Percentiles rank a stretch among this genome's conserved stretches.
phyloP scores from a whole-genome alignment of 1,284 basidiomycete species.

The Coniferiporia sulphurascens region DNA sequence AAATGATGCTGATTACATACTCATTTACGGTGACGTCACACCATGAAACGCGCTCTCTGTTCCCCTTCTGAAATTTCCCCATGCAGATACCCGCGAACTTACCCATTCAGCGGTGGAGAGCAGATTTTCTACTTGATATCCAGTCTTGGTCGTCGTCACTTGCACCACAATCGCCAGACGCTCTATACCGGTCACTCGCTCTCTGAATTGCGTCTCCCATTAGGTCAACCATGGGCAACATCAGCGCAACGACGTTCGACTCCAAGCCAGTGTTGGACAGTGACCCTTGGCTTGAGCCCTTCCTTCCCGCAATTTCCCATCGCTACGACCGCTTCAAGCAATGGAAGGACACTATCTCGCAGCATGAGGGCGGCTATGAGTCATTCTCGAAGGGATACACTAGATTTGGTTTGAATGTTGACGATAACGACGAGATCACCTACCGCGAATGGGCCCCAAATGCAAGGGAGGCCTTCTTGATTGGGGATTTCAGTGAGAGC shows the following conservation, averaged over 20 bases:
- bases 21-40: not conserved
- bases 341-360: conserved; percentile 71
- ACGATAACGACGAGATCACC: conserved; percentile 62
- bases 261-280: conserved; percentile 51
- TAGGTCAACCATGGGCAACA: not conserved
- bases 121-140: not conserved
- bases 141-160: not conserved
- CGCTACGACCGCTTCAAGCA: conserved; percentile 69
- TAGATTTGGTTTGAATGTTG: conserved; percentile 79
- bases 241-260: conserved; percentile 32
- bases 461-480: conserved; percentile 75
- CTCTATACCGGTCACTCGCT: too few species aligned
- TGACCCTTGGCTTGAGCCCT: conserved; percentile 74
- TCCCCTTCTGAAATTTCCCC: not conserved
- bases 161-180: not conserved
- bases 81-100: not conserved
- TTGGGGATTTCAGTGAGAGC: conserved; percentile 93
- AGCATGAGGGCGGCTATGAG: conserved; percentile 85
- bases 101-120: not conserved
- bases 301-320: conserved; percentile 65
- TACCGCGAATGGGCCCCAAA: conserved; percentile 98
- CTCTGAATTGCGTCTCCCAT: too few species aligned
- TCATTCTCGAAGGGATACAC: conserved; percentile 85
- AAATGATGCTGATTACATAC: not conserved
- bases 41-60: too few species aligned